These are phyloP conservation scores for Teratosphaeria pseudoeucalypti DNA, from an alignment of 2,329 filamentous ascomycete species.

Conservation along the genomic window DNA sequence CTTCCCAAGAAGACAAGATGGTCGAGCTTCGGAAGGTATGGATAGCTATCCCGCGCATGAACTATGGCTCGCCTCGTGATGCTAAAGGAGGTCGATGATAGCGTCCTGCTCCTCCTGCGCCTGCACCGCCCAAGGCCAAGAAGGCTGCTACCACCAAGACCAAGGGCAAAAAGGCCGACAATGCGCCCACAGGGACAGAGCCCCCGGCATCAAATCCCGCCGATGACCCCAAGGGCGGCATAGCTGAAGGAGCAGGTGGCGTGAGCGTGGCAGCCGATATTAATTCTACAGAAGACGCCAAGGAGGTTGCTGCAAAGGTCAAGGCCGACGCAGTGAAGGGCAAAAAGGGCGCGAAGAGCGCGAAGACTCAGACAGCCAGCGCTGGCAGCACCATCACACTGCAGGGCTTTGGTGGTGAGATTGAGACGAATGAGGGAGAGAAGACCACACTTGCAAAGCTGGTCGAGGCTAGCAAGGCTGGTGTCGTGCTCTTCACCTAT, in stretches of 20 bases:
- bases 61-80: not conserved
- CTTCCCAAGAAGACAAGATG: slow-evolving; percentile 21
- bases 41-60: not conserved
- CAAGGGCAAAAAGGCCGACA: slow-evolving; percentile 20
- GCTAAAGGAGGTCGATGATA: not conserved
- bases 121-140: slow-evolving; percentile 39
- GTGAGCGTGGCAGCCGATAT: slow-evolving; percentile 6
- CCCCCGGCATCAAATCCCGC: slow-evolving; percentile 8
- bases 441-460: slow-evolving; percentile 72
- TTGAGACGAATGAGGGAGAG: slow-evolving; percentile 75
- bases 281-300: slow-evolving; percentile 6
- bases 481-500: slow-evolving; percentile 90
- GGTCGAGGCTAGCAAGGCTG: slow-evolving; percentile 70
- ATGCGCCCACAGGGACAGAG: slow-evolving; percentile 12
- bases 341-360: slow-evolving; percentile 13
- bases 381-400: slow-evolving; percentile 45
- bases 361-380: slow-evolving; percentile 17
- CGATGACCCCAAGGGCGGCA: slow-evolving; percentile 7
- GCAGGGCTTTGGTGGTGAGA: slow-evolving; percentile 51
- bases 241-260: slow-evolving; percentile 9
- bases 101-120: slow-evolving; percentile 46
- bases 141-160: slow-evolving; percentile 28
- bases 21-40: slow-evolving; percentile 48
- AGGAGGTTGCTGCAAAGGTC: slow-evolving; percentile 6
- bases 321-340: slow-evolving; percentile 6